Evolutionary conservation across 257 asterid species (phyloP), one percentile per base, ranked within the genome.

Genomic region (Ajuga chamaepitys): DNA sequence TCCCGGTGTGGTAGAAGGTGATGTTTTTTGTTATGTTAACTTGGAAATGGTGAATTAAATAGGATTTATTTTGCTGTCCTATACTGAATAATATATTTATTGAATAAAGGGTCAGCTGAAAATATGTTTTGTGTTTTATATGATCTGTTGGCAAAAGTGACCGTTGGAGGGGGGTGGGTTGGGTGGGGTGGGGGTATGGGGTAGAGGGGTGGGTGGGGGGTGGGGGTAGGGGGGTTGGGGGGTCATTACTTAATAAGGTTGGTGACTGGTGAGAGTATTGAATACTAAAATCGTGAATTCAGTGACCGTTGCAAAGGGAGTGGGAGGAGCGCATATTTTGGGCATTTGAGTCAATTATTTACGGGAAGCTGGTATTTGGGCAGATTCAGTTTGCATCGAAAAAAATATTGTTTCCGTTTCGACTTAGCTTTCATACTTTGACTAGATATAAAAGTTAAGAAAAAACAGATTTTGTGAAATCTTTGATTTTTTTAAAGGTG

Each of bases 1-100:
- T 73, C 78, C 84, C 75, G 63, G 74, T 79, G 85, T 79, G 67
- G 47, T 63, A 45, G 58, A 24, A 26, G 16, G 66, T 66, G 70
- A 48, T 5, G 62, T 38, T 58, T 64, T 64, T 52, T 21, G 45
- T 77, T 73, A 7, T 68, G 58, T 47, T 55, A 66, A 66, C 67
- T 62, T 62, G 78, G 78, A 54, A 32, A 47, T 35, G 62, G 71
- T 62, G 77, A 67, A 70, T 44, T 75, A 18, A 71, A 34, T 62
- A 51, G 35, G 25, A 63, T 25, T 71, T 22, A 48, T 62, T 66
- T 66, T 5, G 2, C 22, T 62, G 68, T 30, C 47, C 20, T 44
- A 7, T 42, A 52, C 11, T 45, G 45, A 25, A 46, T 18, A 16
- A 28, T 41, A 37, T 5, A 2, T 22, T 48, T 22, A 58, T 58